Evolutionary conservation across 2,329 filamentous ascomycete species (phyloP).

Genomic region (Aurifilum marmelostoma): DNA sequence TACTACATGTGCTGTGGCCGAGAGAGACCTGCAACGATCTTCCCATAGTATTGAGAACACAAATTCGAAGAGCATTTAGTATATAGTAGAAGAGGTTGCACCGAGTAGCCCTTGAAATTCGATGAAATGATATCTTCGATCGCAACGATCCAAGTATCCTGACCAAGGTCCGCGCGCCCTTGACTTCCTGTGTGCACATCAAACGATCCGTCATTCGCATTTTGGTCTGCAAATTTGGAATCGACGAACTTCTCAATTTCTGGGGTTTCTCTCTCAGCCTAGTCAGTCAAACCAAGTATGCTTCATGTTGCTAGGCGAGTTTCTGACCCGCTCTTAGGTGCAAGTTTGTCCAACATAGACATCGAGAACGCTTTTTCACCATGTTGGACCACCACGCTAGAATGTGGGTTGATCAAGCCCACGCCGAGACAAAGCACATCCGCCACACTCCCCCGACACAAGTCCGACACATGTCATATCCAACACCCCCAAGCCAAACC

Average conservation of each 20-base stretch:
- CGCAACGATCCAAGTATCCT: background rate
- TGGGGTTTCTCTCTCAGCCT: background rate
- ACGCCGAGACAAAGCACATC: background rate
- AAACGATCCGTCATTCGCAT: background rate
- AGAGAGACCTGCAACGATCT: background rate
- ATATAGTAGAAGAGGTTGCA: background rate
- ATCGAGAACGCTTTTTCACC: background rate
- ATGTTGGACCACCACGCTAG: constrained; percentile 8
- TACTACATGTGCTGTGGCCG: constrained; percentile 9
- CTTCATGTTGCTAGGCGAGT: background rate
- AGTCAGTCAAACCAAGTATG: background rate
- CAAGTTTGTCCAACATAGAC: too few species aligned
- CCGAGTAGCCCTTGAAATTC: background rate
- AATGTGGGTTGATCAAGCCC: background rate
- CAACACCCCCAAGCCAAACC: constrained; percentile 1
- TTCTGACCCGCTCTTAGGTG: background rate
- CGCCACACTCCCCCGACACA: constrained; percentile 5
- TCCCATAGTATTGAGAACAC: background rate
- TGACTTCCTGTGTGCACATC: background rate
- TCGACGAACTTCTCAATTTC: background rate
- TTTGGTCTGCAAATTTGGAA: background rate
- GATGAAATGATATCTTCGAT: too few species aligned
- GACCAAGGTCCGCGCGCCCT: background rate
- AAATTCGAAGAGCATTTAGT: background rate
- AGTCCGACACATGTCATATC: background rate